Percentiles rank a stretch among this genome's conserved stretches.
phyloP scores from a whole-genome alignment of 2,329 filamentous ascomycete species.

The Penicillium verrucosum region DNA sequence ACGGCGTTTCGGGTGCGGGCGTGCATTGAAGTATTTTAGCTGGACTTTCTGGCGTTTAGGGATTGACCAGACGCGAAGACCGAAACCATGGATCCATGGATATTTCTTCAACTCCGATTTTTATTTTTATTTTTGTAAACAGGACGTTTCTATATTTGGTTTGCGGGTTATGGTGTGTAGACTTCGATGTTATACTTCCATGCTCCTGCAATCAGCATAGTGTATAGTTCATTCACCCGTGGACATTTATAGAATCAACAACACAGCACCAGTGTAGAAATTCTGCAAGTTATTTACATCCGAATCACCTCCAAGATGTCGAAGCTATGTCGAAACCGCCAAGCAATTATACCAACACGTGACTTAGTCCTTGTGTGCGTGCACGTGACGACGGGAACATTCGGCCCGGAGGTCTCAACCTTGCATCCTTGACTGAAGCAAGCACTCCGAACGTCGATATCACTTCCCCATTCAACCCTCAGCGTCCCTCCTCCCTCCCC shows the following conservation, averaged over 20 bases:
- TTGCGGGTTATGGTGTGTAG: background rate
- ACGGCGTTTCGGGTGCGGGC: slow-evolving; percentile 21
- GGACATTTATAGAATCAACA: no score
- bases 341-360: background rate
- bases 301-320: background rate
- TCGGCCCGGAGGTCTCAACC: slow-evolving; percentile 25
- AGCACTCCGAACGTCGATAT: slow-evolving; percentile 27
- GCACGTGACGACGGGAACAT: slow-evolving; percentile 21
- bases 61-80: background rate
- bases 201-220: background rate
- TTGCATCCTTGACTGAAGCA: slow-evolving; percentile 21
- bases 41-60: slow-evolving; percentile 8
- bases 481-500: slow-evolving; percentile 16
- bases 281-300: background rate
- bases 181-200: background rate
- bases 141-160: background rate
- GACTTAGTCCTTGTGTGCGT: slow-evolving; percentile 1
- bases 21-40: slow-evolving; percentile 16
- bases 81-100: slow-evolving; percentile 3
- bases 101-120: background rate
- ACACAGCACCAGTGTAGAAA: background rate
- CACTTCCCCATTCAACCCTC: slow-evolving; percentile 23
- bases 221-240: no score
- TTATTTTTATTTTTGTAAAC: background rate
- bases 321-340: background rate